A percentile compares a stretch with the other conserved stretches of the same genome.
Conservation (phyloP, 2,329 filamentous ascomycete species). For the Lachnellula occidentalis region DNA sequence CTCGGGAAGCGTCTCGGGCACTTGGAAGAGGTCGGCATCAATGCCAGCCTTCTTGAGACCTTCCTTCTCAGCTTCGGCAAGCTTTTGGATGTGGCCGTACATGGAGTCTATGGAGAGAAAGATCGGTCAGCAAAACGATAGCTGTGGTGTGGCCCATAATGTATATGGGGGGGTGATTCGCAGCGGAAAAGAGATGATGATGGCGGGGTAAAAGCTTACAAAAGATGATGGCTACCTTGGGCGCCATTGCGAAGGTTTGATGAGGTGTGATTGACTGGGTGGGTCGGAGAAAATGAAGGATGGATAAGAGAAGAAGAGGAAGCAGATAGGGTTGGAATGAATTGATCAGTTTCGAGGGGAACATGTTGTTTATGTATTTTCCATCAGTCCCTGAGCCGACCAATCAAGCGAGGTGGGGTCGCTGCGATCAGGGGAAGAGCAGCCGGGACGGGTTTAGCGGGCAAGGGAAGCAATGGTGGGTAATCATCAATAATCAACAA, state of each 20-base stretch:
- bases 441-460: too few species aligned
- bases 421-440: too few species aligned
- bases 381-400: not conserved
- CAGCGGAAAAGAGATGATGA: not conserved
- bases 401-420: too few species aligned
- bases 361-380: not conserved
- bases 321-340: not conserved
- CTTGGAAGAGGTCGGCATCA: slow-evolving; percentile 63
- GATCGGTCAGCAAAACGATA: too few species aligned
- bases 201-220: slow-evolving; percentile 46
- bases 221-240: slow-evolving; percentile 86
- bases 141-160: too few species aligned
- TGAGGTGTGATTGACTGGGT: not conserved
- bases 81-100: slow-evolving; percentile 81
- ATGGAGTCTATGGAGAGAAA: slow-evolving; percentile 62
- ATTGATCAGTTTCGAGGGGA: not conserved
- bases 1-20: slow-evolving; percentile 78
- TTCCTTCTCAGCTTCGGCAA: slow-evolving; percentile 86
- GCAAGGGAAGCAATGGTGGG: too few species aligned
- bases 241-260: slow-evolving; percentile 57
- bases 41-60: slow-evolving; percentile 88
- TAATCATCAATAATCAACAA: too few species aligned
- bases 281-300: not conserved
- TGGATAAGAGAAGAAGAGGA: not conserved
- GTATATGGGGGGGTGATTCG: too few species aligned